Evolutionary conservation across 306 rosid species (phyloP).

Genomic region (Erythrophleum fordii): DNA sequence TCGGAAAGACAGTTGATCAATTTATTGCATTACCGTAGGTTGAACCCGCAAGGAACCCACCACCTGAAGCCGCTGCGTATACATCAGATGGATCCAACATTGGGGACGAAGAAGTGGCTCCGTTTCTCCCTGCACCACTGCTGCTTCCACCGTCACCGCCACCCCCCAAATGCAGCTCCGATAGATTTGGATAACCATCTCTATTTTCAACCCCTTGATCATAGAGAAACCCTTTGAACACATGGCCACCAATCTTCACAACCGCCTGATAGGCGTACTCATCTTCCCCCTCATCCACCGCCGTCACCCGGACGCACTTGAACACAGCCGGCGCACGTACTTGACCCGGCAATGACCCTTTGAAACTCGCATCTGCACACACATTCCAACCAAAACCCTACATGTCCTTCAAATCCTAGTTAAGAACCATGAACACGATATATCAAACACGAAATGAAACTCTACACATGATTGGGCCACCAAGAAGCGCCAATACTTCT

Average conservation of each 20-base stretch:
- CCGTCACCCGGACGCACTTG: slow-evolving; percentile 92
- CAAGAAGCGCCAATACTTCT: background rate
- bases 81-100: slow-evolving; percentile 75
- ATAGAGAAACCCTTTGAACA: slow-evolving; percentile 82
- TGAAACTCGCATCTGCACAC: slow-evolving; percentile 65
- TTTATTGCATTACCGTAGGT: slow-evolving; percentile 80
- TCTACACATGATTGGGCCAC: background rate
- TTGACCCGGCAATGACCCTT: slow-evolving; percentile 76
- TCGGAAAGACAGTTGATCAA: slow-evolving; percentile 45
- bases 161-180: slow-evolving; percentile 77
- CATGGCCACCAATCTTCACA: slow-evolving; percentile 87
- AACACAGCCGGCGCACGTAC: slow-evolving; percentile 84
- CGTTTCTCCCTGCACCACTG: slow-evolving; percentile 50
- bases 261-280: slow-evolving; percentile 89
- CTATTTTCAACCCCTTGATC: slow-evolving; percentile 78
- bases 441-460: background rate
- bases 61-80: slow-evolving; percentile 53
- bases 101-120: slow-evolving; percentile 65
- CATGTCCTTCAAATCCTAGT: background rate
- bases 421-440: background rate
- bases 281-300: slow-evolving; percentile 81
- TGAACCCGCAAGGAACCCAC: slow-evolving; percentile 76
- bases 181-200: slow-evolving; percentile 68
- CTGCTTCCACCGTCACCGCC: slow-evolving; percentile 21
- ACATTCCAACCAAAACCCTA: slow-evolving; percentile 37